These are phyloP conservation scores for Daphne laureola DNA, from an alignment of 441 rosid species.

Conservation along the genomic window DNA sequence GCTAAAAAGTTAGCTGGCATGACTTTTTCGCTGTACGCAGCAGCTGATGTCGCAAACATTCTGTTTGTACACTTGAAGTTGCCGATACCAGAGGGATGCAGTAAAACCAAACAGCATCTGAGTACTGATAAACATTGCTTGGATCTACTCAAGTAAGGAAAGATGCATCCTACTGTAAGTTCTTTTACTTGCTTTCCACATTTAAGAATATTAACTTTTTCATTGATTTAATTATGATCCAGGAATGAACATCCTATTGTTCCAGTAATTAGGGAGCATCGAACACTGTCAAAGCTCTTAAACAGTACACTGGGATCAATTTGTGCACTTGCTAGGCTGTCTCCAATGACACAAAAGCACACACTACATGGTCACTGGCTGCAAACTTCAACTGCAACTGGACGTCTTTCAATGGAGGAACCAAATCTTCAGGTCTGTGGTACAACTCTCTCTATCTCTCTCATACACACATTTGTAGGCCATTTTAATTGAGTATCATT, in stretches of 20 bases:
- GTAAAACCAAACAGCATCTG: slow-evolving; percentile 80
- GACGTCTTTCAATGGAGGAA: slow-evolving; percentile 85
- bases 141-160: slow-evolving; percentile 72
- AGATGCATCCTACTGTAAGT: slow-evolving; percentile 2
- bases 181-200: slow-evolving; percentile 4
- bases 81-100: slow-evolving; percentile 54
- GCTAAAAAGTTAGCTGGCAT: slow-evolving; percentile 83
- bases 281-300: slow-evolving; percentile 83
- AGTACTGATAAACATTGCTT: slow-evolving; percentile 93
- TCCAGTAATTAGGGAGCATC: slow-evolving; percentile 89
- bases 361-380: slow-evolving; percentile 92
- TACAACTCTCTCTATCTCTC: slow-evolving; percentile 9
- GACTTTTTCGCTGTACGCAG: slow-evolving; percentile 66
- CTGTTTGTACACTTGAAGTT: slow-evolving; percentile 77
- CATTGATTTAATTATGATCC: slow-evolving; percentile 24
- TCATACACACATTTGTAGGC: neutral
- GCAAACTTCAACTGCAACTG: slow-evolving; percentile 97
- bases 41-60: slow-evolving; percentile 93
- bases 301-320: slow-evolving; percentile 89
- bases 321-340: slow-evolving; percentile 75
- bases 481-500: neutral
- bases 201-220: neutral
- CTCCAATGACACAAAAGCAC: slow-evolving; percentile 61
- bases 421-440: slow-evolving; percentile 93
- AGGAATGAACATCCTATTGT: slow-evolving; percentile 92